phyloP scores from a whole-genome alignment of 2,329 filamentous ascomycete genomes.

The Macrophomina tecta region DNA sequence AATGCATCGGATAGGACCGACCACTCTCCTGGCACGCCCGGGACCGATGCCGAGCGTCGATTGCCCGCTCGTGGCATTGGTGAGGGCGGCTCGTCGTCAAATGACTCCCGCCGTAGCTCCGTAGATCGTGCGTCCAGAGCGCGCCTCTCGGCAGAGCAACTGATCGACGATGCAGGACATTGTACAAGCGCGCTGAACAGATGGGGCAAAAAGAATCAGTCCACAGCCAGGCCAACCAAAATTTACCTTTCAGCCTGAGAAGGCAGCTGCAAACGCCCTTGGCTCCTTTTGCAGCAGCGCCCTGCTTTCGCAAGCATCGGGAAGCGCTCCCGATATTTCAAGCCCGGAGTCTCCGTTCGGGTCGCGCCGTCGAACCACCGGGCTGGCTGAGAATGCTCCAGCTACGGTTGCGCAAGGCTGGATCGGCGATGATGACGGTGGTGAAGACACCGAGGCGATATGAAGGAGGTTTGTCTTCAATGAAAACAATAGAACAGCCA shows the following conservation, averaged over 20 bases:
- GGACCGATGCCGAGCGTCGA: conserved; percentile 12
- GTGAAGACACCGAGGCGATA: conserved; percentile 35
- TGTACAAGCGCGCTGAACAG: neutral
- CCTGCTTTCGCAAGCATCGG: conserved; percentile 22
- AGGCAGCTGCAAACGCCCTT: conserved; percentile 7
- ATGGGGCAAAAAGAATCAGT: conserved; percentile 7
- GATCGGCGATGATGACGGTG: conserved; percentile 23
- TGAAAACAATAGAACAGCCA: conserved; percentile 28
- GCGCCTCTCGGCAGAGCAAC: conserved; percentile 14
- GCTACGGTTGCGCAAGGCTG: conserved; percentile 11
- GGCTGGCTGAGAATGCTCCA: neutral
- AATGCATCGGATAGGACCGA: conserved; percentile 15
- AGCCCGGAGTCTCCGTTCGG: neutral
- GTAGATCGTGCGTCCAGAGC: conserved; percentile 16
- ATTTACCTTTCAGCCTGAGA: neutral
- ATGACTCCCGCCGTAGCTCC: neutral
- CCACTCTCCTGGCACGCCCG: conserved; percentile 2
- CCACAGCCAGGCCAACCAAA: conserved; percentile 8
- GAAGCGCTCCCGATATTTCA: conserved; percentile 5
- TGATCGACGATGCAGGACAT: conserved; percentile 15
- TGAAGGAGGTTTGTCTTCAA: conserved; percentile 45
- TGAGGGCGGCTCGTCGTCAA: conserved; percentile 4
- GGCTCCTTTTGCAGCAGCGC: neutral
- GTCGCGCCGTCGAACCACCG: conserved; percentile 11
- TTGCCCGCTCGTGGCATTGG: neutral